Evolutionary conservation across 768 basidiomycete genomes (phyloP).

Genomic region (Brasilioporus rufonigricans): DNA sequence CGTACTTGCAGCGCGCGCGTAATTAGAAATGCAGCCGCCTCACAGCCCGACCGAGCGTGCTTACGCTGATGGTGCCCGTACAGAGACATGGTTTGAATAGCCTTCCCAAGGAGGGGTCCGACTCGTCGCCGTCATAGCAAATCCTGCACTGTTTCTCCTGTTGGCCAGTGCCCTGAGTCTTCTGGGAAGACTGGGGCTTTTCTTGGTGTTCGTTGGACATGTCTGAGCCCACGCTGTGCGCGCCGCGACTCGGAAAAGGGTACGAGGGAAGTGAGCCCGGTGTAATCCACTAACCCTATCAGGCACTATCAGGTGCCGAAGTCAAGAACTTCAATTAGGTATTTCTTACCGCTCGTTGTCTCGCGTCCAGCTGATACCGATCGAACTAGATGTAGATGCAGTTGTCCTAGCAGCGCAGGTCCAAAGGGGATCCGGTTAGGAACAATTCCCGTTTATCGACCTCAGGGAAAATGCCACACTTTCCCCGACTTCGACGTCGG

Average conservation of each 20-base stretch:
- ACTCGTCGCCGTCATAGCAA: slow-evolving; percentile 67
- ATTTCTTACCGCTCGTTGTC: slow-evolving; percentile 3
- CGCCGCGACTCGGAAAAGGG: not conserved
- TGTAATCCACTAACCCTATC: not conserved
- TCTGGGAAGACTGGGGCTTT: not conserved
- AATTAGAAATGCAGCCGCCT: slow-evolving; percentile 17
- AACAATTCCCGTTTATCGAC: slow-evolving; percentile 1
- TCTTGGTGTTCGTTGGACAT: slow-evolving; percentile 19
- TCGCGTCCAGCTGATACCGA: not conserved
- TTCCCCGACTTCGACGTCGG: not conserved
- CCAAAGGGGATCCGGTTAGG: slow-evolving; percentile 11
- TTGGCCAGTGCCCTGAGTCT: slow-evolving; percentile 15
- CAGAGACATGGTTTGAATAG: slow-evolving; percentile 74
- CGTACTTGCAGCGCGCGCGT: slow-evolving; percentile 48
- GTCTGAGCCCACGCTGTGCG: not conserved
- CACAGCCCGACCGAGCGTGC: slow-evolving; percentile 15
- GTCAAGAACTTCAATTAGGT: not conserved
- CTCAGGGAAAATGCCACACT: not conserved
- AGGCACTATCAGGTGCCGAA: not conserved
- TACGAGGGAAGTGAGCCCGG: not conserved
- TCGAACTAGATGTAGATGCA: too few relatives aligned
- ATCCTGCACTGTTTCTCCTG: slow-evolving; percentile 79
- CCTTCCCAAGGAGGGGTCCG: slow-evolving; percentile 61
- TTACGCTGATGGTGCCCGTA: slow-evolving; percentile 72
- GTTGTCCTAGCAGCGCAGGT: not conserved